phyloP scores from a whole-genome alignment of 148 eudicot species.

The Oxyria digyna region DNA sequence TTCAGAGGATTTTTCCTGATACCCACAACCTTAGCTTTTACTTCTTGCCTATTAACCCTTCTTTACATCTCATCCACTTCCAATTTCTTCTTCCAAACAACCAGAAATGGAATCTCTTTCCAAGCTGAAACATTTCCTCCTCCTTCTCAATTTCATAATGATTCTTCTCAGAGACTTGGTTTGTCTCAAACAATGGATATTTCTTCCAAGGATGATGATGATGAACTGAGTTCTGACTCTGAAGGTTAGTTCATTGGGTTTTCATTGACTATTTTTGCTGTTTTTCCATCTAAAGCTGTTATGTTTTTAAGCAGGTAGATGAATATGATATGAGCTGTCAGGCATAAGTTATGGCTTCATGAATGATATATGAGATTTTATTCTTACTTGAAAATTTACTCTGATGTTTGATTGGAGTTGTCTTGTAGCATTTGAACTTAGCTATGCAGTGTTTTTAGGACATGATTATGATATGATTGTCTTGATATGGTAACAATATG shows the following conservation, averaged over 20 bases:
- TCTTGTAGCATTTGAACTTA: not conserved
- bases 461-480: not conserved
- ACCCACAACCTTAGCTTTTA: slow-evolving; percentile 2
- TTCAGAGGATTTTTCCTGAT: not conserved
- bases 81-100: slow-evolving; percentile 3
- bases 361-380: not conserved
- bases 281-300: not conserved
- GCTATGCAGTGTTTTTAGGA: not conserved
- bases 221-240: not conserved
- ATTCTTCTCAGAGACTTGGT: not conserved
- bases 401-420: not conserved
- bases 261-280: not conserved
- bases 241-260: not conserved
- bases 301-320: not conserved
- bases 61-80: slow-evolving; percentile 6
- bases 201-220: not conserved
- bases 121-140: not conserved
- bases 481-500: too few relatives aligned
- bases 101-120: not conserved
- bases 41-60: not conserved
- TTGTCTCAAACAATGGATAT: not conserved
- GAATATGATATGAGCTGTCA: slow-evolving; percentile 3
- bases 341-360: not conserved
- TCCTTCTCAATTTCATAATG: not conserved
- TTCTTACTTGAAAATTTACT: not conserved